Base-by-base conservation (phyloP, 192 early-diverging fungal species). In the Linnemannia exigua region DNA sequence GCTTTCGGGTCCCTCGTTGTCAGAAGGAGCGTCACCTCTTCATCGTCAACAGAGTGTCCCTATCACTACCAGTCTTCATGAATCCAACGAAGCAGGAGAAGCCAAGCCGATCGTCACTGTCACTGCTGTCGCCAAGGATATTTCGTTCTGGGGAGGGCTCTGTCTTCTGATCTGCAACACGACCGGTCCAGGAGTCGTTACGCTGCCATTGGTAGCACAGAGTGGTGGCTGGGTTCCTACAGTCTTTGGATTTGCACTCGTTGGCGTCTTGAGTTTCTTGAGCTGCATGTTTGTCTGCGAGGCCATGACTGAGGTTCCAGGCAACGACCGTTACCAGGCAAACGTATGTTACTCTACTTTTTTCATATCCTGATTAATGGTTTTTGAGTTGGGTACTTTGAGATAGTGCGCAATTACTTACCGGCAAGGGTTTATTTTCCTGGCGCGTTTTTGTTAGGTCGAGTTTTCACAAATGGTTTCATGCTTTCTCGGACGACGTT, bases 381-480 rank as follows among this genome's bases (percentile, higher is more conserved):
- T 14, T 20, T 47, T 31, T 7, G 8, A 5, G 8, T 22, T 71
- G 5, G n/a, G 11, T 25, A 14, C 6, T 46, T 38, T 28, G 41
- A 28, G 25, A 46, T 71, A 38, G 25, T 8, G 0, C 41, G n/a
- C 9, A 9, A 15, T 38, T 54, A 16, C 35, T 50, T 33, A 67
- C 48, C 50, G 20, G 46, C 20, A 58, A 28, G 52, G 54, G n/a
- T 19, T 36, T 31, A 16, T 15, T 31, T 6, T 46, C 15, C 25
- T 19, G 19, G 12, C 31, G 4, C 16, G 22, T 38, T n/a, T 41
- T 33, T n/a, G 5, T 28, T 54, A 86, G 84, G 75, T 96, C 28
- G 95, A 96, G 81, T 92, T 95, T 73, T 93, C 95, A 2, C 93
- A 92, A 28, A 82, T 96, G 47, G 92, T 93, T 5, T 90, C 93